A percentile compares a stretch with the other conserved stretches of the same genome.
Conservation (phyloP, 129 eudicot genomes). For the Pulicaria dysenterica region DNA sequence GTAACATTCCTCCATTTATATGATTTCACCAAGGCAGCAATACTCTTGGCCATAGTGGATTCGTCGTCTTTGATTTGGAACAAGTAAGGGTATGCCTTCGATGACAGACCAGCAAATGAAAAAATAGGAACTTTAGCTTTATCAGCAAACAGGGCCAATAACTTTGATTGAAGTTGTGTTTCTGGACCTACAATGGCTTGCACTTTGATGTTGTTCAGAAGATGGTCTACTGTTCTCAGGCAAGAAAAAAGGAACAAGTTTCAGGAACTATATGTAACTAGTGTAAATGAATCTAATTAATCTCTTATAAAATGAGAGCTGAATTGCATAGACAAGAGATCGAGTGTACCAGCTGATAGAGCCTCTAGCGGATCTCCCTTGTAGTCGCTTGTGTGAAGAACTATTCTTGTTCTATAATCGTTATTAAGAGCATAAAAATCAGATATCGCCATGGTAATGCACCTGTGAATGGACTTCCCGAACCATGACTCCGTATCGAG, state of each 20-base stretch:
- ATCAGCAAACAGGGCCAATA: constrained; percentile 13
- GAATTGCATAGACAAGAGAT: constrained; percentile 2
- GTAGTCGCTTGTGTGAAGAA: constrained; percentile 25
- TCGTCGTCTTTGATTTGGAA: constrained; percentile 37
- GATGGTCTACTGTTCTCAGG: constrained; percentile 8
- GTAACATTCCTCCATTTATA: constrained; percentile 31
- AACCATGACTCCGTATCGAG: constrained; percentile 35
- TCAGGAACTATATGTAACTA: neutral
- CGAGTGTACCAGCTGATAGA: constrained; percentile 22
- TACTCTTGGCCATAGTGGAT: constrained; percentile 23
- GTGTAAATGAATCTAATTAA: no score
- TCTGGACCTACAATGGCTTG: constrained; percentile 42
- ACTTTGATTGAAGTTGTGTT: neutral
- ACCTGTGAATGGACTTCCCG: constrained; percentile 19
- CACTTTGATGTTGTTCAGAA: constrained; percentile 24
- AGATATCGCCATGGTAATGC: constrained; percentile 29
- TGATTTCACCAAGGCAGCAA: constrained; percentile 26
- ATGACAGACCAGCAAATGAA: constrained; percentile 26
- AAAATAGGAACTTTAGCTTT: constrained; percentile 35
- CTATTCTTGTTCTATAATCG: constrained; percentile 15
- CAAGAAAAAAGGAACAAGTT: neutral
- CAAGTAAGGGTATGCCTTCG: constrained; percentile 25
- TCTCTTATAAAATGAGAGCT: neutral
- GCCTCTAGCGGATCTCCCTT: constrained; percentile 30
- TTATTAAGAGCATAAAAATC: constrained; percentile 26